Evolutionary conservation across 2,329 filamentous ascomycete species (phyloP).

Genomic region (Fusarium lyarnte): DNA sequence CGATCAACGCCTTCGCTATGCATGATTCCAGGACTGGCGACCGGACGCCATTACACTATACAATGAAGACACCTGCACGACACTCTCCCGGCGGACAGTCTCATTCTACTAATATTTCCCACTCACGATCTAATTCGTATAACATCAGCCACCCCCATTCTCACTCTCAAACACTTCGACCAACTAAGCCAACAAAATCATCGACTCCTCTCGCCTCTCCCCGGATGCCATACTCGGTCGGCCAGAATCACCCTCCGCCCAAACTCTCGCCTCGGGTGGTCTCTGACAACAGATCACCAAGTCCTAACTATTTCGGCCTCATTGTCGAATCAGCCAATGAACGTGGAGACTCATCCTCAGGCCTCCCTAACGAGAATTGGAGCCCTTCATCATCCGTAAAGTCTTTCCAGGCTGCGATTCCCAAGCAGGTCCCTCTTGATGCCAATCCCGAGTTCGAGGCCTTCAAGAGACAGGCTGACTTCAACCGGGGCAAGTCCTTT

Average conservation of each 20-base stretch:
- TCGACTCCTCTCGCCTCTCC: conserved; percentile 64
- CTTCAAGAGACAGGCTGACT: conserved; percentile 78
- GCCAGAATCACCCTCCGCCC: conserved; percentile 64
- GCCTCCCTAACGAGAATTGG: conserved; percentile 76
- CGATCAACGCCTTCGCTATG: conserved; percentile 42
- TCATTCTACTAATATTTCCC: conserved; percentile 38
- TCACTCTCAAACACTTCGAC: conserved; percentile 55
- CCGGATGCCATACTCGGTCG: conserved; percentile 62
- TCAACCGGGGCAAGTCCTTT: conserved; percentile 59
- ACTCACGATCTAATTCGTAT: conserved; percentile 49
- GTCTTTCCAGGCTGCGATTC: conserved; percentile 74
- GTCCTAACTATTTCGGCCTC: conserved; percentile 90
- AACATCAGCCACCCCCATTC: conserved; percentile 51
- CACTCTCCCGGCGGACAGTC: conserved; percentile 49
- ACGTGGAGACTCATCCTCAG: conserved; percentile 71
- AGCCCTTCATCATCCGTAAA: conserved; percentile 76
- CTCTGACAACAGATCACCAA: conserved; percentile 61
- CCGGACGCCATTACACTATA: conserved; percentile 52
- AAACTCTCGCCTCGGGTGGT: conserved; percentile 56
- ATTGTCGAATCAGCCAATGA: conserved; percentile 70
- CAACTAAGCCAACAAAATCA: conserved; percentile 52
- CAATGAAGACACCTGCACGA: conserved; percentile 58
- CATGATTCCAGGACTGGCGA: conserved; percentile 49
- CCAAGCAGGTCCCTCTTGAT: conserved; percentile 75
- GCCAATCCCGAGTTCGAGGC: conserved; percentile 85